Base-by-base conservation (phyloP, 768 basidiomycete genomes). In the Serendipita indica region DNA sequence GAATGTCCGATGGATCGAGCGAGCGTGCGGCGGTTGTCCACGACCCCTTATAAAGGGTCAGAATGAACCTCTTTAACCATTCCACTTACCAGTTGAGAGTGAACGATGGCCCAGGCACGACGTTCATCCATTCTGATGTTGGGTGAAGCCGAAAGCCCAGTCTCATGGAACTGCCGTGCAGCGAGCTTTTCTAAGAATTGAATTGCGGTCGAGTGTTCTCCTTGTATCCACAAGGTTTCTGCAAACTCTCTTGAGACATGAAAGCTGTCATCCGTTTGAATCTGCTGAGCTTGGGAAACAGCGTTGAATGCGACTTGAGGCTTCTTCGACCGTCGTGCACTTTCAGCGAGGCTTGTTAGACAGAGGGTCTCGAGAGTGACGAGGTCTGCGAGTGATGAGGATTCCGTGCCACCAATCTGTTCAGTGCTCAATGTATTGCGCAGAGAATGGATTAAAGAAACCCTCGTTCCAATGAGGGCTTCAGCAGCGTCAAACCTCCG, bases 11-110 rank as follows among this genome's bases (percentile, higher is more conserved):
- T 0, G 91, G 82, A 46, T 85, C 86, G 64, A 86, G 83, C 27
- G 94, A 68, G 60, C 86, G 86, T 1, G 96, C 91, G 64, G 88
- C 82, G 4, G 89, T 79, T 22, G 80, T 84, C 96, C 96, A 99
- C 10, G 84, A 76, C 7, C 94, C 96, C 91, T 97, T 62, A 58
- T 33, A 45, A 18, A 37, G 35, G 27, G 0, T 10, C 3, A 22
- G 7, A 34, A 3, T n/a, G n/a, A n/a, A n/a, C n/a, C n/a, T n/a
- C n/a, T n/a, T n/a, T n/a, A n/a, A n/a, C n/a, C n/a, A n/a, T n/a
- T n/a, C n/a, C 16, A 68, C 81, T 57, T 63, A 90, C 89, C 69
- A 92, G 67, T 49, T 77, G 79, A 22, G 89, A 78, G 34, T 83
- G 72, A 20, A 67, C 56, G 28, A 62, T 57, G 1, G 65, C 64